Evolutionary conservation across 768 basidiomycete species (phyloP).

Genomic region (Leccinum imitatum): DNA sequence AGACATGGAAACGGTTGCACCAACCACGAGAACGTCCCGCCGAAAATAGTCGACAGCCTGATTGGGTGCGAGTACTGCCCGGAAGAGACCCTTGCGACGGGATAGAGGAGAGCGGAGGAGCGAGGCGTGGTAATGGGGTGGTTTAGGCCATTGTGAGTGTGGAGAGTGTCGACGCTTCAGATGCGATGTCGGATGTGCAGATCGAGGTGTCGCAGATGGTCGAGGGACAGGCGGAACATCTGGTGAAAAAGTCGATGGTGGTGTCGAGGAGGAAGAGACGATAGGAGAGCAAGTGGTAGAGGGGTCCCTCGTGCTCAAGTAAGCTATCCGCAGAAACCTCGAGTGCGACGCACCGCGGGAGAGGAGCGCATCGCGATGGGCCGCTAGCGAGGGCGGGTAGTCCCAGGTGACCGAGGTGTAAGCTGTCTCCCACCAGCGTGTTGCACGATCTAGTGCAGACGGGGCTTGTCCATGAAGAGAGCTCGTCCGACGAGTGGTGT

Average conservation of each 20-base stretch:
- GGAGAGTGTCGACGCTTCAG: slow-evolving; percentile 9
- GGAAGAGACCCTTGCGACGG: slow-evolving; percentile 27
- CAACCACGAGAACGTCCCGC: slow-evolving; percentile 14
- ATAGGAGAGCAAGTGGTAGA: neutral
- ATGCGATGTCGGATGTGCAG: slow-evolving; percentile 8
- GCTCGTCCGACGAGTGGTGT: slow-evolving; percentile 15
- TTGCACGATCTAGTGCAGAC: neutral
- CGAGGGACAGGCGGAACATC: slow-evolving; percentile 5
- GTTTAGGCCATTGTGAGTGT: slow-evolving; percentile 24
- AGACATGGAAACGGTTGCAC: neutral
- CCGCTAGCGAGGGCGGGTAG: slow-evolving; percentile 18
- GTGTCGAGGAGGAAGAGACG: neutral
- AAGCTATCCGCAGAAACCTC: slow-evolving; percentile 27
- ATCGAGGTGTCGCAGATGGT: slow-evolving; percentile 8
- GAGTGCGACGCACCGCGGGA: slow-evolving; percentile 29
- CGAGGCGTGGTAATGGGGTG: slow-evolving; percentile 31
- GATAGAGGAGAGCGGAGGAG: slow-evolving; percentile 28
- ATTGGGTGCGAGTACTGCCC: slow-evolving; percentile 18
- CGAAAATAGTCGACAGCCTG: slow-evolving; percentile 31
- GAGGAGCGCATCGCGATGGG: slow-evolving; percentile 21
- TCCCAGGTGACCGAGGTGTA: slow-evolving; percentile 21
- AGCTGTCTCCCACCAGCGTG: slow-evolving; percentile 12
- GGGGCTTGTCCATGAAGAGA: neutral
- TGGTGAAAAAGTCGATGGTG: neutral
- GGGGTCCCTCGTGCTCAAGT: slow-evolving; percentile 13